phyloP scores from a whole-genome alignment of 768 basidiomycete genomes.

The Suillus americanus region DNA sequence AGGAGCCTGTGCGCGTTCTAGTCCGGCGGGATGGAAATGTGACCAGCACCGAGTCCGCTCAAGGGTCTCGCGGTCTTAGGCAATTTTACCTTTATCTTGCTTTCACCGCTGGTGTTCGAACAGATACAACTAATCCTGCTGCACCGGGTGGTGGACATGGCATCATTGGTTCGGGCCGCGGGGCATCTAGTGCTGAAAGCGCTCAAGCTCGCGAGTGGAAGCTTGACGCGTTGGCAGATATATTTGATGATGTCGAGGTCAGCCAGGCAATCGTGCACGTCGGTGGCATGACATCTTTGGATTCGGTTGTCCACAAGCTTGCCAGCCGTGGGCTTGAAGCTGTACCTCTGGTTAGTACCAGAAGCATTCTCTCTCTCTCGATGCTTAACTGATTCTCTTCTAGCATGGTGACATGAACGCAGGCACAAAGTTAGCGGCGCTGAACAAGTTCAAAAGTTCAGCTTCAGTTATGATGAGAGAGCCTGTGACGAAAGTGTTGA shows the following conservation, averaged over 20 bases:
- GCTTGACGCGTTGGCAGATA: slow-evolving; percentile 84
- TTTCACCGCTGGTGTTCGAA: slow-evolving; percentile 82
- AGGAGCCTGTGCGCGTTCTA: slow-evolving; percentile 96
- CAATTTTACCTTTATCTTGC: slow-evolving; percentile 97
- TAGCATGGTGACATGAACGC: slow-evolving; percentile 95
- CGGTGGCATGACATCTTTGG: slow-evolving; percentile 83
- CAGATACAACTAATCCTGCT: slow-evolving; percentile 46
- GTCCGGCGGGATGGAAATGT: slow-evolving; percentile 90
- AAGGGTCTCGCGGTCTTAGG: slow-evolving; percentile 80
- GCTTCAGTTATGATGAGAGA: slow-evolving; percentile 61
- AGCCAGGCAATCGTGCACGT: slow-evolving; percentile 84
- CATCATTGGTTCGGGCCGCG: slow-evolving; percentile 92
- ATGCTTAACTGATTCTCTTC: slow-evolving; percentile 15
- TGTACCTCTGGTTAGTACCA: slow-evolving; percentile 74
- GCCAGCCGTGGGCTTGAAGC: slow-evolving; percentile 84
- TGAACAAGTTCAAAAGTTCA: slow-evolving; percentile 79
- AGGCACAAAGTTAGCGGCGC: slow-evolving; percentile 72
- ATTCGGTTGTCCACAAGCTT: slow-evolving; percentile 88
- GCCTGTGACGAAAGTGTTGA: slow-evolving; percentile 69
- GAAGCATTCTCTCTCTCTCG: slow-evolving; percentile 3
- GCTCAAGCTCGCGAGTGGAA: slow-evolving; percentile 93
- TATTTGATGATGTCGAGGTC: slow-evolving; percentile 86
- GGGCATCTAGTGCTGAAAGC: slow-evolving; percentile 77
- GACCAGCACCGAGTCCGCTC: slow-evolving; percentile 62
- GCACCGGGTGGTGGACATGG: slow-evolving; percentile 64